Evolutionary conservation across 441 rosid genomes (phyloP).

Genomic region (Raphanus hybrid): DNA sequence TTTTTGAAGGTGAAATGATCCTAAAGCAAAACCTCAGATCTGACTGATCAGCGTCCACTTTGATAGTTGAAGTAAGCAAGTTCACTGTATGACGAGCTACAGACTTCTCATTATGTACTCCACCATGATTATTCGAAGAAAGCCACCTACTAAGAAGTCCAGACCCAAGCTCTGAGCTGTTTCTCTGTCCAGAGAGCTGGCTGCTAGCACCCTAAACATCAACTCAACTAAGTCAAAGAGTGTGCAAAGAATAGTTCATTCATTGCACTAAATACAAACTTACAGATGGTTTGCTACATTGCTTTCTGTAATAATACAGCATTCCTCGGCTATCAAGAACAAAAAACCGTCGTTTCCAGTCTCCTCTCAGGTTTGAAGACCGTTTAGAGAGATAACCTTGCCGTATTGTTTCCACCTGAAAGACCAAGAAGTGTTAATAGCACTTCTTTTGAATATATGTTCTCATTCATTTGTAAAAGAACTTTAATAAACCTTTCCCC

Average conservation of each 20-base stretch:
- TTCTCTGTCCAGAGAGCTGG: slow-evolving; percentile 88
- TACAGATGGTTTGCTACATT: slow-evolving; percentile 86
- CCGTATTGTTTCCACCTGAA: slow-evolving; percentile 96
- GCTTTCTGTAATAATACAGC: slow-evolving; percentile 97
- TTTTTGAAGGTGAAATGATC: slow-evolving; percentile 97
- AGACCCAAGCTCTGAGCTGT: slow-evolving; percentile 97
- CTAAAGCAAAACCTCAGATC: slow-evolving; percentile 99
- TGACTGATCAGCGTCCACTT: slow-evolving; percentile 97
- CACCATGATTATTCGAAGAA: slow-evolving; percentile 89
- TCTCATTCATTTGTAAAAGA: slow-evolving; percentile 26
- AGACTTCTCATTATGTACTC: slow-evolving; percentile 96
- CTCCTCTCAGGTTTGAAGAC: slow-evolving; percentile 94
- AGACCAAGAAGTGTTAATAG: slow-evolving; percentile 28
- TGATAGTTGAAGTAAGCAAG: slow-evolving; percentile 97
- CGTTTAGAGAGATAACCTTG: slow-evolving; percentile 99
- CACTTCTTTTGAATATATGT: slow-evolving; percentile 17
- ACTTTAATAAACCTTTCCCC: slow-evolving; percentile 79
- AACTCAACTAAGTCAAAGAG: slow-evolving; percentile 13
- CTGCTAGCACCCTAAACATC: slow-evolving; percentile 69
- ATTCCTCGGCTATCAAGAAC: slow-evolving; percentile 99
- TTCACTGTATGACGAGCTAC: slow-evolving; percentile 99
- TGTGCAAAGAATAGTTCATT: slow-evolving; percentile 17
- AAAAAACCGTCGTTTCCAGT: slow-evolving; percentile 99
- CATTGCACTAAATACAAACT: slow-evolving; percentile 43
- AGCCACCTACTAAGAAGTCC: slow-evolving; percentile 97